These are phyloP conservation scores for Oryza meridionalis DNA, from an alignment of 176 grass and related monocot genomes.

Conservation along the genomic window DNA sequence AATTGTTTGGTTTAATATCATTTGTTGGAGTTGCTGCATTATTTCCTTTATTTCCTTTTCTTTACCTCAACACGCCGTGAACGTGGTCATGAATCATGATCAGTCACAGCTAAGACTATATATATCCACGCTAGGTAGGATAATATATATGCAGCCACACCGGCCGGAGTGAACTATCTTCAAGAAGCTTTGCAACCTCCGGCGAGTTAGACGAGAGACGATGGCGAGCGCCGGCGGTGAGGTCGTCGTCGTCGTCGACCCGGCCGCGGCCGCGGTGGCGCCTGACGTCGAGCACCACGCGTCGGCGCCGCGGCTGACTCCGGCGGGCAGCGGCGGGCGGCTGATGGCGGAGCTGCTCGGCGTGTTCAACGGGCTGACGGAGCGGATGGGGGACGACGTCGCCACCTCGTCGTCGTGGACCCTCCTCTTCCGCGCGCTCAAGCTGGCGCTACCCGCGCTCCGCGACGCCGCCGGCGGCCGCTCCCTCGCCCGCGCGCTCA, in stretches of 20 bases:
- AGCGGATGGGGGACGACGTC: slow-evolving; percentile 70
- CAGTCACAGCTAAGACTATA: too few species aligned
- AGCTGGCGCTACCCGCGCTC: slow-evolving; percentile 72
- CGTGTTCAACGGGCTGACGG: slow-evolving; percentile 77
- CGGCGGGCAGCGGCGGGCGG: slow-evolving; percentile 65
- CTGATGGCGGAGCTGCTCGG: slow-evolving; percentile 88
- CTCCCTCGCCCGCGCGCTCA: slow-evolving; percentile 53
- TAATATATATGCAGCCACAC: too few species aligned
- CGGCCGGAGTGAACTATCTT: too few species aligned
- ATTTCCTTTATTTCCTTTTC: too few species aligned
- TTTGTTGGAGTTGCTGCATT: too few species aligned
- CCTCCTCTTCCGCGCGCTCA: slow-evolving; percentile 81
- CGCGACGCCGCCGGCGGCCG: slow-evolving; percentile 58
- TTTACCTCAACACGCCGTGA: too few species aligned
- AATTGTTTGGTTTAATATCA: too few species aligned
- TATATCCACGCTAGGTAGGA: too few species aligned
- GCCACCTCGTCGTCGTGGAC: slow-evolving; percentile 76
- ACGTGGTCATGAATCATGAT: too few species aligned
- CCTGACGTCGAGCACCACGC: not conserved
- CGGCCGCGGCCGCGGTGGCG: not conserved
- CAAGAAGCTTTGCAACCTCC: too few species aligned
- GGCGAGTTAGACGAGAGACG: not conserved
- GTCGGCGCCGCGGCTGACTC: not conserved
- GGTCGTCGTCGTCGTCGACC: not conserved
- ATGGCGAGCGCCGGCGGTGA: not conserved